Conservation (phyloP, 2,329 filamentous ascomycete genomes). For the Beauveria sp. region DNA sequence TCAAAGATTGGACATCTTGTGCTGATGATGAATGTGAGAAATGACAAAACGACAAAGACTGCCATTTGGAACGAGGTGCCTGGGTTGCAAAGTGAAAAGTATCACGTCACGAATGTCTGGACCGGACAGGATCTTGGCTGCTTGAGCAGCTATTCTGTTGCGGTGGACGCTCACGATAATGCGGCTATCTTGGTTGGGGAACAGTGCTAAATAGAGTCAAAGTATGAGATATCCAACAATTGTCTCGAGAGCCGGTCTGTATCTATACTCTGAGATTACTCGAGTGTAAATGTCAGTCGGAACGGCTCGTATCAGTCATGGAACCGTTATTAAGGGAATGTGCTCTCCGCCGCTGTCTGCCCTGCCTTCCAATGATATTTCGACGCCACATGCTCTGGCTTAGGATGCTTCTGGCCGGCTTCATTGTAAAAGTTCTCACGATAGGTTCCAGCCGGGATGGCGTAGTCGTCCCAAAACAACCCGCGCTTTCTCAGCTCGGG, state of each 20-base stretch:
- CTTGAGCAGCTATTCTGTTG: constrained; percentile 21
- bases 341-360: not conserved
- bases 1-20: constrained; percentile 36
- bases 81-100: constrained; percentile 25
- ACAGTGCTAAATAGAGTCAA: not conserved
- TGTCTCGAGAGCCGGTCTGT: not conserved
- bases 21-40: constrained; percentile 38
- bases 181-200: constrained; percentile 18
- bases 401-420: constrained; percentile 17
- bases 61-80: constrained; percentile 37
- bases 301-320: not conserved
- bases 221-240: no score
- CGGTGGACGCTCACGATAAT: constrained; percentile 29
- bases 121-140: constrained; percentile 32
- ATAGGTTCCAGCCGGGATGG: constrained; percentile 33
- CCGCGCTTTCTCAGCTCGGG: constrained; percentile 54
- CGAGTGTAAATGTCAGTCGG: not conserved
- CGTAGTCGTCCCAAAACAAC: constrained; percentile 45
- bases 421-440: constrained; percentile 7
- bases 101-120: constrained; percentile 39
- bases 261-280: not conserved
- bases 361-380: constrained; percentile 30
- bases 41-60: constrained; percentile 25
- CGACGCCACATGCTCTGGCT: constrained; percentile 31
- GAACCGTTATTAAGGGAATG: not conserved